Evolutionary conservation across 1,139 yeast species (phyloP).

Genomic region (Suzukiozyma palmioleophila): DNA sequence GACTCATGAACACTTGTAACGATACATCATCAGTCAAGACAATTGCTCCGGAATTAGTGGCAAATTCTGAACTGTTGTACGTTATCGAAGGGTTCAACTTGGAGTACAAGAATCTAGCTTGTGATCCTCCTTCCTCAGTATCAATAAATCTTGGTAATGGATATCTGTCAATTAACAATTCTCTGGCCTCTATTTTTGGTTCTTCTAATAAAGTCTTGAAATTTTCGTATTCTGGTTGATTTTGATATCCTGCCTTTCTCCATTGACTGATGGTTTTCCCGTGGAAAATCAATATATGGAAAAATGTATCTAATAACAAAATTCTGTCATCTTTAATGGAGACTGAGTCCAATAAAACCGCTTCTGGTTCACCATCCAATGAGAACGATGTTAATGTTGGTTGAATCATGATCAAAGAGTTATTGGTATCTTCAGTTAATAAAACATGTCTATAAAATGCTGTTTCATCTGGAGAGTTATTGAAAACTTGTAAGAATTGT

Average conservation of each 20-base stretch:
- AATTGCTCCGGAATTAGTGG: slow-evolving; percentile 58
- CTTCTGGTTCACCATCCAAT: slow-evolving; percentile 77
- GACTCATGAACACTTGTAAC: slow-evolving; percentile 86
- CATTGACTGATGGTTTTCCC: slow-evolving; percentile 94
- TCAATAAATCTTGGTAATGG: slow-evolving; percentile 94
- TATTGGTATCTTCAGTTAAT: slow-evolving; percentile 85
- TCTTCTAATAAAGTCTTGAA: slow-evolving; percentile 83
- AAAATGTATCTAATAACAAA: slow-evolving; percentile 86
- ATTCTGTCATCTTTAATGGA: slow-evolving; percentile 89
- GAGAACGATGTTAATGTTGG: slow-evolving; percentile 89
- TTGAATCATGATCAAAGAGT: slow-evolving; percentile 95
- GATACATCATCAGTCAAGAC: slow-evolving; percentile 95
- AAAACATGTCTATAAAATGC: slow-evolving; percentile 94
- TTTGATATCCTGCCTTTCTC: slow-evolving; percentile 95
- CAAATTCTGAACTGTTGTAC: slow-evolving; percentile 56
- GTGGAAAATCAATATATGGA: slow-evolving; percentile 92
- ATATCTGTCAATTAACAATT: slow-evolving; percentile 85
- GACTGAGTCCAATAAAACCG: slow-evolving; percentile 91
- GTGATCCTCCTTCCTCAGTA: slow-evolving; percentile 97
- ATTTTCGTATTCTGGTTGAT: slow-evolving; percentile 82
- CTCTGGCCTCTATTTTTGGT: slow-evolving; percentile 91
- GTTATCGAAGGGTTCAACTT: slow-evolving; percentile 92
- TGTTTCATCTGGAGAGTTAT: slow-evolving; percentile 98
- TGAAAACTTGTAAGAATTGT: slow-evolving; percentile 92
- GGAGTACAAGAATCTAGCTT: slow-evolving; percentile 92